Percentiles rank a stretch among this genome's conserved stretches.
These are phyloP conservation scores for Epithele typhae DNA, from an alignment of 768 basidiomycete genomes.

Conservation along the genomic window DNA sequence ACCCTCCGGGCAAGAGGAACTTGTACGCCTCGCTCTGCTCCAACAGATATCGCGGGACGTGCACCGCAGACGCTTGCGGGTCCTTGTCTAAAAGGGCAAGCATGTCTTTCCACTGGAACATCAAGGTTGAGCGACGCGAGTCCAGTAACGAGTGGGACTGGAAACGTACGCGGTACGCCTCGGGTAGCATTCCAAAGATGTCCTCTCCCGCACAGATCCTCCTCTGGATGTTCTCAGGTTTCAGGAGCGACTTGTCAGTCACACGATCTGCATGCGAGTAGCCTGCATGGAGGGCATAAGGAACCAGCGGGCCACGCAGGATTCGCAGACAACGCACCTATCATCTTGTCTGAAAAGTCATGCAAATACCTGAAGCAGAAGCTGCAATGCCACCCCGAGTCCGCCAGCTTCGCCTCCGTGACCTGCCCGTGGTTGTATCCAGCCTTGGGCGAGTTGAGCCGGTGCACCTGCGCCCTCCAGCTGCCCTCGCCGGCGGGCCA, in stretches of 20 bases:
- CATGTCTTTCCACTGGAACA: conserved; percentile 45
- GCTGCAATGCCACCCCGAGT: conserved; percentile 68
- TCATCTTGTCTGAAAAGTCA: conserved; percentile 58
- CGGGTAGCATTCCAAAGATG: conserved; percentile 63
- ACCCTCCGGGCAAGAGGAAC: conserved; percentile 55
- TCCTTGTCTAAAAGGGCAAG: conserved; percentile 48
- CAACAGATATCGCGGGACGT: conserved; percentile 47
- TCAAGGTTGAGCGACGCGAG: neutral
- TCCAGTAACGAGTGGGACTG: neutral
- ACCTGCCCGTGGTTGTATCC: conserved; percentile 47
- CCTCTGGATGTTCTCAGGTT: conserved; percentile 48
- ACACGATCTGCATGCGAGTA: conserved; percentile 63
- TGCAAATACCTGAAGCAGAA: conserved; percentile 59
- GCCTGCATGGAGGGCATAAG: neutral
- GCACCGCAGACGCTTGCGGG: conserved; percentile 50
- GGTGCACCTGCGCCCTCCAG: conserved; percentile 54
- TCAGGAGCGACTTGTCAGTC: conserved; percentile 43
- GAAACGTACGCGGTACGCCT: conserved; percentile 48
- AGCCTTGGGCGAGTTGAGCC: conserved; percentile 37
- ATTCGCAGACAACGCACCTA: conserved; percentile 10
- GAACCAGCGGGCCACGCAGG: neutral
- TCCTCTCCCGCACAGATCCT: conserved; percentile 58
- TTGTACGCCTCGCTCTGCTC: conserved; percentile 46
- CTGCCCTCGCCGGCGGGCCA: conserved; percentile 51
- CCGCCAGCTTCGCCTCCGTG: conserved; percentile 45